Conservation (phyloP, 768 basidiomycete species). For the Tulasnella sp. region DNA sequence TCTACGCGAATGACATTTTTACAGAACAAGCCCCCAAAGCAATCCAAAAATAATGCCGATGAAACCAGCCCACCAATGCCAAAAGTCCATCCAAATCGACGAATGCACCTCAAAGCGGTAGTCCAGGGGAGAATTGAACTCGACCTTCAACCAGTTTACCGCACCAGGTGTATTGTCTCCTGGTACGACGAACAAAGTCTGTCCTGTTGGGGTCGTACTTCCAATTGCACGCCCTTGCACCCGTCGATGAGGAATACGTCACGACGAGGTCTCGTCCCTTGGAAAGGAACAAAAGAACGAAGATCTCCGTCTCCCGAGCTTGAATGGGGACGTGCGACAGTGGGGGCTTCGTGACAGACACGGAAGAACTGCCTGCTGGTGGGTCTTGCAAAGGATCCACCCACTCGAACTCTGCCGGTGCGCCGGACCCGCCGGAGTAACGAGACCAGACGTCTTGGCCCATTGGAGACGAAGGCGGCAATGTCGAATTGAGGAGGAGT, state of each 20-base stretch:
- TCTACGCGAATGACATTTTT: neutral
- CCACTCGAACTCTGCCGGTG: conserved; percentile 75
- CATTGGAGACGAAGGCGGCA: conserved; percentile 63
- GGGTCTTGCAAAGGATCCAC: conserved; percentile 31
- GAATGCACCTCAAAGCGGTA: neutral
- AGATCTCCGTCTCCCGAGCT: conserved; percentile 70
- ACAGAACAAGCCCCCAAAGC: neutral
- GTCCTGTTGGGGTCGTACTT: conserved; percentile 54
- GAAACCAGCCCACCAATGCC: conserved; percentile 2
- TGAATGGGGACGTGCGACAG: conserved; percentile 36
- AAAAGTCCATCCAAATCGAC: conserved; percentile 11
- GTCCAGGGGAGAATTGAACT: conserved; percentile 47
- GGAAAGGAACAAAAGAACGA: conserved; percentile 57
- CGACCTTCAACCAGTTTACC: conserved; percentile 46
- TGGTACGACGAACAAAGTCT: conserved; percentile 67
- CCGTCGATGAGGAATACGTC: conserved; percentile 38
- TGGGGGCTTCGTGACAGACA: conserved; percentile 36
- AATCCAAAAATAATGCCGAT: neutral
- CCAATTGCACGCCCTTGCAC: conserved; percentile 41
- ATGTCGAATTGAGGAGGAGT: conserved; percentile 66
- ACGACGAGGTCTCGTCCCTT: conserved; percentile 52
- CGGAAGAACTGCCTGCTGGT: neutral
- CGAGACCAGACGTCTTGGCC: conserved; percentile 98
- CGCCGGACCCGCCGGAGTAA: conserved; percentile 89
- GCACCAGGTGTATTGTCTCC: conserved; percentile 39